Evolutionary conservation across 2,329 filamentous ascomycete species (phyloP).

Genomic region (Xylaria sp.): DNA sequence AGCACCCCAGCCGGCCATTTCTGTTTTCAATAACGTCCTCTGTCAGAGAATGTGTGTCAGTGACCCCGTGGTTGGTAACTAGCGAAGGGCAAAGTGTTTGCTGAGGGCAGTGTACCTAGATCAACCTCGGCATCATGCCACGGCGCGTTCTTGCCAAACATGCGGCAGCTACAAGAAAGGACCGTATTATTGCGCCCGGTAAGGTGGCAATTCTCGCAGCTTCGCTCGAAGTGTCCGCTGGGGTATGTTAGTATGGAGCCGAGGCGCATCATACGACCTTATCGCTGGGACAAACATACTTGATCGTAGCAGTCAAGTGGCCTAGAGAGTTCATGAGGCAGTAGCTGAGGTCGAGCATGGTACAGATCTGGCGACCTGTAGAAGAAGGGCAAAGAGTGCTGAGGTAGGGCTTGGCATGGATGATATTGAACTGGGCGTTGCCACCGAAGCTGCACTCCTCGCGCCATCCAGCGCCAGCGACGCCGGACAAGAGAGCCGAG

Average conservation of each 20-base stretch:
- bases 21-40: conserved; percentile 20
- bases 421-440: conserved; percentile 23
- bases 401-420: conserved; percentile 10
- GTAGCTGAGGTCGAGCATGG: conserved; percentile 29
- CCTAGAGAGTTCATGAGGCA: conserved; percentile 29
- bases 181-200: conserved; percentile 19
- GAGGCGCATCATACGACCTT: too few species aligned
- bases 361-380: conserved; percentile 23
- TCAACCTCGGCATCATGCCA: conserved; percentile 21
- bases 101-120: conserved; percentile 12
- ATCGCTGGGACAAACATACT: conserved; percentile 13
- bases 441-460: conserved; percentile 19
- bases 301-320: conserved; percentile 18
- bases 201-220: conserved; percentile 25
- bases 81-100: neutral
- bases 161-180: conserved; percentile 24
- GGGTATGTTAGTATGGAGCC: neutral
- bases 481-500: neutral
- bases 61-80: neutral
- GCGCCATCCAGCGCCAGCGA: conserved; percentile 18
- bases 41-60: neutral
- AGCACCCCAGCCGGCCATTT: conserved; percentile 19
- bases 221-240: conserved; percentile 27
- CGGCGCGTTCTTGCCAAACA: conserved; percentile 26
- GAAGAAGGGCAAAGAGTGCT: conserved; percentile 25